Conservation (phyloP, 495 filamentous ascomycete genomes). For the Neurospora sp. region DNA sequence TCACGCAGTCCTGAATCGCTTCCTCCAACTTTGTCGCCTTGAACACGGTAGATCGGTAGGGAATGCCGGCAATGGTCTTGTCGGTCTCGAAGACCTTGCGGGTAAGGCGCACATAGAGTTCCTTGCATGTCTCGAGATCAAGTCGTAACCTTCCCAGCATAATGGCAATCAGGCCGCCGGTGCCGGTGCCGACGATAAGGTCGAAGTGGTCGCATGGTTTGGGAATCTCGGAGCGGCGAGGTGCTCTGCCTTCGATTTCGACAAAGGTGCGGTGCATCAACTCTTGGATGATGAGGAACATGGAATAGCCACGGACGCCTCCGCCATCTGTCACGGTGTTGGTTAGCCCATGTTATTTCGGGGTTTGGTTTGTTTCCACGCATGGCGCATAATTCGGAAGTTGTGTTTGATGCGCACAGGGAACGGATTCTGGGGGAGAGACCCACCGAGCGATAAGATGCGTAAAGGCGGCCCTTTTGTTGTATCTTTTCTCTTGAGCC, state of each 20-base stretch:
- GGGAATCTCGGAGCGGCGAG: slow-evolving; percentile 77
- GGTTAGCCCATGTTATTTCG: slow-evolving; percentile 5
- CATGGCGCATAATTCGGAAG: neutral
- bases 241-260: slow-evolving; percentile 72
- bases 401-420: neutral
- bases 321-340: slow-evolving; percentile 62
- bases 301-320: slow-evolving; percentile 93
- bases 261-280: slow-evolving; percentile 91
- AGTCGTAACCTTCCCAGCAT: slow-evolving; percentile 91
- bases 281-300: slow-evolving; percentile 90
- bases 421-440: slow-evolving; percentile 1
- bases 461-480: slow-evolving; percentile 88
- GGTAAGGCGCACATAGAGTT: slow-evolving; percentile 90
- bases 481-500: slow-evolving; percentile 67
- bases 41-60: slow-evolving; percentile 86
- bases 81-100: slow-evolving; percentile 93
- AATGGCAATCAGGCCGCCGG: slow-evolving; percentile 87
- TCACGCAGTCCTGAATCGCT: slow-evolving; percentile 81
- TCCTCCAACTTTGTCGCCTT: slow-evolving; percentile 94
- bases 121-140: slow-evolving; percentile 91
- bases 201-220: slow-evolving; percentile 99
- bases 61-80: slow-evolving; percentile 92
- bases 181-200: slow-evolving; percentile 88
- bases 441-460: slow-evolving; percentile 80
- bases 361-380: neutral